Conservation (phyloP, 345 rosid species). For the Salix arbutifolia region DNA sequence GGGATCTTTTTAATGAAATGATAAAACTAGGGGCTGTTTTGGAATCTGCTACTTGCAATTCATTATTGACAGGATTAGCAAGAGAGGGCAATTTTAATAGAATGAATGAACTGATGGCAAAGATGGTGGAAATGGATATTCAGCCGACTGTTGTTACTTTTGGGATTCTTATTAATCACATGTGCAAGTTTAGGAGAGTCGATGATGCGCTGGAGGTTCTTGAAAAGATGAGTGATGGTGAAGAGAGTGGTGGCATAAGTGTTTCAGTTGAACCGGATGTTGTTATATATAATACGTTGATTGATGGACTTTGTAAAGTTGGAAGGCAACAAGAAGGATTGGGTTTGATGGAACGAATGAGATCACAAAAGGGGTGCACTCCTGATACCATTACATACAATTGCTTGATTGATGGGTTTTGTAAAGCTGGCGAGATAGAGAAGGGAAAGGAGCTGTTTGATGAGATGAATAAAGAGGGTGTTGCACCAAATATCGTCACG, state of each 20-base stretch:
- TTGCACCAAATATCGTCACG: conserved; percentile 50
- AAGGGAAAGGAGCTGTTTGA: conserved; percentile 48
- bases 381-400: conserved; percentile 58
- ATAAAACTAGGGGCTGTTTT: conserved; percentile 41
- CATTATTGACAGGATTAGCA: conserved; percentile 52
- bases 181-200: conserved; percentile 58
- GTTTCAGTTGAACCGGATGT: conserved; percentile 53
- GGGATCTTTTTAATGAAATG: conserved; percentile 42
- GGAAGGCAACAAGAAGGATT: conserved; percentile 79
- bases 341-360: conserved; percentile 51
- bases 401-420: conserved; percentile 66
- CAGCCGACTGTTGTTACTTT: conserved; percentile 55
- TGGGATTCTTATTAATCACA: conserved; percentile 54
- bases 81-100: conserved; percentile 37
- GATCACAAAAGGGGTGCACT: conserved; percentile 31
- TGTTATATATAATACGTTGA: conserved; percentile 56
- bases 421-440: conserved; percentile 61
- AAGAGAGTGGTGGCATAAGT: conserved; percentile 23
- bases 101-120: conserved; percentile 49
- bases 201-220: conserved; percentile 65
- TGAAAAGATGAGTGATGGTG: conserved; percentile 37
- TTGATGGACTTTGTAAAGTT: conserved; percentile 69
- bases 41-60: conserved; percentile 54
- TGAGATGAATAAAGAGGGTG: conserved; percentile 52
- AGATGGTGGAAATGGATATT: conserved; percentile 54